These are phyloP conservation scores for Parascedosporium putredinis DNA, from an alignment of 2,329 filamentous ascomycete genomes.

Conservation along the genomic window DNA sequence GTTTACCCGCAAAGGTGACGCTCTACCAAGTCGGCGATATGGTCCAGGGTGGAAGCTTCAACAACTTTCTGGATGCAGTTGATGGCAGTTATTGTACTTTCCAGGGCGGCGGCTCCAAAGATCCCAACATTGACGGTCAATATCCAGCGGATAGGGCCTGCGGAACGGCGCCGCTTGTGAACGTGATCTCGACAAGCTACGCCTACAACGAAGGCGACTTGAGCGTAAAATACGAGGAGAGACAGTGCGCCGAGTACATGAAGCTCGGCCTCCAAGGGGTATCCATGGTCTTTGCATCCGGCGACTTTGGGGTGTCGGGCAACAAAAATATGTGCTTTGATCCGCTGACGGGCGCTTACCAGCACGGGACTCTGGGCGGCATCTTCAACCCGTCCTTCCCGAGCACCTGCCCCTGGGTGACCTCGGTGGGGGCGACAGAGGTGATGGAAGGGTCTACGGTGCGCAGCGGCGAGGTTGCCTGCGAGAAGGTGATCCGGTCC, in stretches of 20 bases:
- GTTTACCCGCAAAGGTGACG: constrained; percentile 40
- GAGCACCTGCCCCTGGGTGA: constrained; percentile 34
- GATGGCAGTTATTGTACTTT: constrained; percentile 34
- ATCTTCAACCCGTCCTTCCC: constrained; percentile 26
- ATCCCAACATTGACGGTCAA: constrained; percentile 27
- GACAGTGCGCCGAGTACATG: constrained; percentile 47
- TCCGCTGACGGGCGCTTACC: constrained; percentile 16
- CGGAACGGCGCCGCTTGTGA: constrained; percentile 31
- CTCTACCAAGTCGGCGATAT: constrained; percentile 33
- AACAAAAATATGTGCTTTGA: constrained; percentile 26
- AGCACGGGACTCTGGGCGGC: constrained; percentile 7
- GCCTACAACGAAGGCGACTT: constrained; percentile 38
- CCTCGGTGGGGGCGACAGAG: constrained; percentile 41
- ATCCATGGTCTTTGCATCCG: constrained; percentile 38
- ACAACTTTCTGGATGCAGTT: constrained; percentile 32
- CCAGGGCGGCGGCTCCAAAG: constrained; percentile 23
- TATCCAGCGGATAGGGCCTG: constrained; percentile 29
- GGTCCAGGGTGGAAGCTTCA: constrained; percentile 28
- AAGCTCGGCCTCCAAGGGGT: constrained; percentile 44
- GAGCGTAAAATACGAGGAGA: constrained; percentile 15
- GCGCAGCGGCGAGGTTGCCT: constrained; percentile 30
- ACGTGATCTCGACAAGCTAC: constrained; percentile 46
- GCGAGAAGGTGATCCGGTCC: constrained; percentile 31
- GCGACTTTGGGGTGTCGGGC: constrained; percentile 37
- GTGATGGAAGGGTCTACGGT: constrained; percentile 28